Conservation (phyloP, 208 protist genomes). For the Trypanosoma grayi region DNA sequence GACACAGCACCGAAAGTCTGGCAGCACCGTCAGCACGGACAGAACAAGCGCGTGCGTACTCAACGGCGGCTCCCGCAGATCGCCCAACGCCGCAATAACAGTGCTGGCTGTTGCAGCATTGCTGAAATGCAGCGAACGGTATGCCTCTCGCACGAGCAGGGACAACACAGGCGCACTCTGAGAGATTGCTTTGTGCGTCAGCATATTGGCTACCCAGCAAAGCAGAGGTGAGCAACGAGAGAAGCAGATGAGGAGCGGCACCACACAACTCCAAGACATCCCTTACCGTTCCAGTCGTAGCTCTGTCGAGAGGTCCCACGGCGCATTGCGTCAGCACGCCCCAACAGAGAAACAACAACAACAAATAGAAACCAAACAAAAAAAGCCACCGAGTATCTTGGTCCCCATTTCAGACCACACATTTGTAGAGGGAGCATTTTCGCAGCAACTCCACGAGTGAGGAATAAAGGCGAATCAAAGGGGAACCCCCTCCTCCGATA, state of each 20-base stretch:
- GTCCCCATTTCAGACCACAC: too few species aligned
- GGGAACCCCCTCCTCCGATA: too few species aligned
- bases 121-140: conserved; percentile 31
- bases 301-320: too few species aligned
- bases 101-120: conserved; percentile 18
- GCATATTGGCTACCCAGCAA: background rate
- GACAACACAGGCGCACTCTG: background rate
- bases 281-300: too few species aligned
- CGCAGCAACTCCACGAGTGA: too few species aligned
- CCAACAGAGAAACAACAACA: too few species aligned
- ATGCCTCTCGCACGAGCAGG: conserved; percentile 17
- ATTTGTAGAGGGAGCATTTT: too few species aligned
- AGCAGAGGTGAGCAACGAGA: conserved; percentile 14
- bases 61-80: conserved; percentile 14
- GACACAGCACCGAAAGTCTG: conserved; percentile 11
- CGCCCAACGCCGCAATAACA: conserved; percentile 26
- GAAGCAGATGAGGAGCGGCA: background rate
- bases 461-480: too few species aligned
- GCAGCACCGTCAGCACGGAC: conserved; percentile 21
- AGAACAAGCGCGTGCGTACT: conserved; percentile 13
- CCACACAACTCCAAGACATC: too few species aligned
- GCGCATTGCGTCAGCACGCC: too few species aligned
- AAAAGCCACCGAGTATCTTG: too few species aligned
- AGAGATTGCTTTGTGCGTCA: background rate
- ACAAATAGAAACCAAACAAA: too few species aligned